phyloP scores from a whole-genome alignment of 805 yeast genomes.

The Lachancea meyersii region DNA sequence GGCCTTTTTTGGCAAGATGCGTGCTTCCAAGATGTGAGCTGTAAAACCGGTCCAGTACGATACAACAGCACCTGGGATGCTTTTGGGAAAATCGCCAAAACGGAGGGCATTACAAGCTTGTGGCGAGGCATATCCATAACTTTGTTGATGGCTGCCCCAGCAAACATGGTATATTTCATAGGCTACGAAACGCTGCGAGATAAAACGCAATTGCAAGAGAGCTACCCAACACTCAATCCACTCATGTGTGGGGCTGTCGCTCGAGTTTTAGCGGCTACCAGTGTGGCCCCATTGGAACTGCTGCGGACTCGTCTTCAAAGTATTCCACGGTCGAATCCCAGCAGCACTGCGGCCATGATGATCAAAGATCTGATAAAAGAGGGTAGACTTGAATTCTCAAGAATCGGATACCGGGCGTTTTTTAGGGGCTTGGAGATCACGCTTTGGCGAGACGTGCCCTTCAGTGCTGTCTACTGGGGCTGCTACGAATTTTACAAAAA shows the following conservation, averaged over 20 bases:
- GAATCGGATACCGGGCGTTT: constrained; percentile 55
- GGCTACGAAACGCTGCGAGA: constrained; percentile 87
- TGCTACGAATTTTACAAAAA: constrained; percentile 57
- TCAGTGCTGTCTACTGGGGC: constrained; percentile 92
- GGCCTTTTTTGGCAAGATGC: constrained; percentile 30
- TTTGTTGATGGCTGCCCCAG: constrained; percentile 81
- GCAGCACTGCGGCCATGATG: constrained; percentile 28
- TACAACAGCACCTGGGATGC: constrained; percentile 73
- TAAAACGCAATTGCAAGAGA: constrained; percentile 47
- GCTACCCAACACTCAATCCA: constrained; percentile 50
- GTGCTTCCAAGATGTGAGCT: constrained; percentile 30
- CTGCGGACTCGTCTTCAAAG: constrained; percentile 85
- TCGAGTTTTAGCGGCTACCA: constrained; percentile 73
- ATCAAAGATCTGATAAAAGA: constrained; percentile 47
- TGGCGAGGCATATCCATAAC: constrained; percentile 89
- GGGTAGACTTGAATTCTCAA: constrained; percentile 42
- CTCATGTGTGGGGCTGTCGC: constrained; percentile 81
- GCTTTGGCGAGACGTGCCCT: constrained; percentile 95
- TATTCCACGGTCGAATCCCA: constrained; percentile 49
- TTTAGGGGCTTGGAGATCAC: constrained; percentile 86
- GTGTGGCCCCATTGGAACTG: constrained; percentile 81
- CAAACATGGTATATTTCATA: constrained; percentile 88
- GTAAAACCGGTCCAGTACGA: constrained; percentile 26
- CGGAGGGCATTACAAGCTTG: constrained; percentile 71
- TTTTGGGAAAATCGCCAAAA: constrained; percentile 51